Conservation (phyloP, 228 moss, liverwort and hornwort species). For the Sphagnum magellanicum region DNA sequence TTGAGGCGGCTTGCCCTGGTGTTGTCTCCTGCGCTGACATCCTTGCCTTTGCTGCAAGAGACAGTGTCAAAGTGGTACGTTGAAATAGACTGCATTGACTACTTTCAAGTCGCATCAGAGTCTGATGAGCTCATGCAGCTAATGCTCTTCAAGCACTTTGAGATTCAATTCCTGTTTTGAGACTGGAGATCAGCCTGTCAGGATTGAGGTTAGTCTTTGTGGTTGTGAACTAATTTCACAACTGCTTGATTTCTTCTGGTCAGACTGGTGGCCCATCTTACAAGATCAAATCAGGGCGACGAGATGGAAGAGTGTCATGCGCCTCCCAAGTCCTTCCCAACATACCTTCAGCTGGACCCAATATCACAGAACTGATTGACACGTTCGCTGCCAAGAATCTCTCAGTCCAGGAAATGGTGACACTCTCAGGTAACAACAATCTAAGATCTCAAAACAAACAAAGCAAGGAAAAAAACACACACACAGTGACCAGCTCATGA, state of each 20-base stretch:
- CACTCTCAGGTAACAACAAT: background rate
- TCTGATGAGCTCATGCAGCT: no score
- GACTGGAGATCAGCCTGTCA: background rate
- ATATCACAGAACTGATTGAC: conserved; percentile 22
- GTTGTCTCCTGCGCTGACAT: conserved; percentile 65
- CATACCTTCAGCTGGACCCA: conserved; percentile 29
- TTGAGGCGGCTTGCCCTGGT: conserved; percentile 50
- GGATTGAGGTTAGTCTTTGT: no score
- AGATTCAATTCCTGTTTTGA: background rate
- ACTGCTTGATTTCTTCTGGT: background rate
- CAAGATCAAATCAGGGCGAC: conserved; percentile 34
- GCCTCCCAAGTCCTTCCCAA: conserved; percentile 20
- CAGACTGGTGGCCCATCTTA: conserved; percentile 41
- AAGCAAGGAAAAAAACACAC: no score
- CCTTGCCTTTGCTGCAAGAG: conserved; percentile 51
- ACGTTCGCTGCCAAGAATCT: conserved; percentile 22
- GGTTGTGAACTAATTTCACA: no score
- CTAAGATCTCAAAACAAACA: background rate
- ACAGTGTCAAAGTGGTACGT: conserved; percentile 42
- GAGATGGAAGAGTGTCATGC: conserved; percentile 19
- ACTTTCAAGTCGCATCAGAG: no score
- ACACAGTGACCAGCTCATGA: background rate
- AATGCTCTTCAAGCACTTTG: no score
- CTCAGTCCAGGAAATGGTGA: no score
- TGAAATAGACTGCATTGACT: background rate